Base-by-base conservation (phyloP, 345 rosid genomes). In the Cardamine chenopodiifolia region DNA sequence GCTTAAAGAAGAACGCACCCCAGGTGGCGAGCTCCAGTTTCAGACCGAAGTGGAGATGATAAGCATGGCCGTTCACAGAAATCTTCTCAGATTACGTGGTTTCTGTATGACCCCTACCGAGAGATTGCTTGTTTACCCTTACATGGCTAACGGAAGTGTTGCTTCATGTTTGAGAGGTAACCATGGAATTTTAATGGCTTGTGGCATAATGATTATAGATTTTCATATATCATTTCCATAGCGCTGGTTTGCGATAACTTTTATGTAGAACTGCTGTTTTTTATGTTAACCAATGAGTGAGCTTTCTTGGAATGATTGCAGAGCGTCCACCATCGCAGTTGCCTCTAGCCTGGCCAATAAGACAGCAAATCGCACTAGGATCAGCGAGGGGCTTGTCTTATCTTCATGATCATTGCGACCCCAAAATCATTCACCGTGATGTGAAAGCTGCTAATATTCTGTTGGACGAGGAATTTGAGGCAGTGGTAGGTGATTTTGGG, bases 51-150 rank as follows among this genome's bases (percentile, higher is more conserved):
- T 93, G 2, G 97, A 90, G 84, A 93, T 93, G 98, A 90, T 93
- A 73, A 90, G 97, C 85, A 93, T 93, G 97, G 98, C 98, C 6
- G 96, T 93, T 61, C 98, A 93, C 79, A 88, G 97, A 59, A 93
- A 93, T 81, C 96, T 93, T 52, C 87, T 93, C 50, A 85, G 96
- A 28, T 73, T 93, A 48, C 90, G 90, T 20, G 97, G 98, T 12
- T 93, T 93, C 74, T 93, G 98, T 78, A 93, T 93, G 98, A 93
- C 98, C 8, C 98, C 98, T 32, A 90, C 97, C 1, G 98, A 93
- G 73, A 79, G 98, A 44, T 72, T 93, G 61, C 97, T 93, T 77
- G 97, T 93, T 63, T 93, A 93, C 62, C 98, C 97, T 32, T 93
- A 88, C 84, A 93, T 93, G 98, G 98, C 98, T 55, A 90, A 93